These are phyloP conservation scores for Monosporozyma yasuniensis DNA, from an alignment of 805 yeast genomes.

Conservation along the genomic window DNA sequence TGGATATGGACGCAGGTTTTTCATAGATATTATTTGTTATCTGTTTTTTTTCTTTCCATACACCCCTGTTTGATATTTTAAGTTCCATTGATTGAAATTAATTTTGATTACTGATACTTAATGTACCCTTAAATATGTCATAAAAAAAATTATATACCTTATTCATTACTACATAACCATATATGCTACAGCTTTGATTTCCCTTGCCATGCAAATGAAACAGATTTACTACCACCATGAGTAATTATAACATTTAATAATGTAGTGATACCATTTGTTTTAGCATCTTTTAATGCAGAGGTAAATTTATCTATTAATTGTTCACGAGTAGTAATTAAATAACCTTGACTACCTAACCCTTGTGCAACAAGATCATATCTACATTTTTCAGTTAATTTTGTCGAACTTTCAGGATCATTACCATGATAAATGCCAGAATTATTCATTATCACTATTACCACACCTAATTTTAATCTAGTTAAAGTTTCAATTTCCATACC, in stretches of 20 bases:
- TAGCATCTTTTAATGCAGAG: slow-evolving; percentile 30
- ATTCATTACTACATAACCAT: not conserved
- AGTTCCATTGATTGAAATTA: no score
- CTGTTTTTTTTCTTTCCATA: no score
- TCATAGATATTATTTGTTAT: no score
- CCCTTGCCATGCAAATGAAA: slow-evolving; percentile 66
- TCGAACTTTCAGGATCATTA: slow-evolving; percentile 31
- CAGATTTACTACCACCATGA: slow-evolving; percentile 44
- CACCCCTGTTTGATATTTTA: no score
- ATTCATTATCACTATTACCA: slow-evolving; percentile 58
- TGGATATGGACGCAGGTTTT: no score
- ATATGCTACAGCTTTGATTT: slow-evolving; percentile 18
- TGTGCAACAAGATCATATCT: slow-evolving; percentile 48
- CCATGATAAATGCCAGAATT: slow-evolving; percentile 71
- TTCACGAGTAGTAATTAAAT: slow-evolving; percentile 33
- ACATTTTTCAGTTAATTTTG: slow-evolving; percentile 49
- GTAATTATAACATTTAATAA: slow-evolving; percentile 56
- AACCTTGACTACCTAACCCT: slow-evolving; percentile 51
- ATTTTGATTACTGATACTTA: no score
- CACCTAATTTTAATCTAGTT: slow-evolving; percentile 43
- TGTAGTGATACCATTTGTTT: slow-evolving; percentile 30
- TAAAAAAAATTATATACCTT: no score
- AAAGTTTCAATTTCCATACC: slow-evolving; percentile 69
- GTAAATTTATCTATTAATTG: slow-evolving; percentile 33
- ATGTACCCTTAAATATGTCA: no score